Evolutionary conservation across 257 asterid species (phyloP).

Genomic region (Plantago elongata): DNA sequence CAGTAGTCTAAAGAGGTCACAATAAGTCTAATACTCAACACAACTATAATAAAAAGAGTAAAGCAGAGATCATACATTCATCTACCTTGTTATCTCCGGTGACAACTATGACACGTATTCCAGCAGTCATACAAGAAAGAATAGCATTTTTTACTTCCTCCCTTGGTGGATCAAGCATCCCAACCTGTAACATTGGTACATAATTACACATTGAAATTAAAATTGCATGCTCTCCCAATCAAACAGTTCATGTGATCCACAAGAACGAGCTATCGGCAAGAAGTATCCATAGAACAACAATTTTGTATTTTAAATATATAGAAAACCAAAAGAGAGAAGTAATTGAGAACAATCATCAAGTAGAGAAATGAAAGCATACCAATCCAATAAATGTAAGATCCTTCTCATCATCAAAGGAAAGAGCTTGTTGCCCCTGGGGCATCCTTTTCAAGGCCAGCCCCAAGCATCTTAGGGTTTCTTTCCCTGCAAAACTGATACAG

Average conservation of each 20-base stretch:
- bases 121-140: slow-evolving; percentile 96
- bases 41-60: slow-evolving; percentile 9
- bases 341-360: neutral
- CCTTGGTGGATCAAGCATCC: slow-evolving; percentile 99
- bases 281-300: slow-evolving; percentile 1
- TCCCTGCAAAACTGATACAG: slow-evolving; percentile 86
- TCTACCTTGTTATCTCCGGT: slow-evolving; percentile 98
- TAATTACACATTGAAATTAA: slow-evolving; percentile 7
- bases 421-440: slow-evolving; percentile 80
- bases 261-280: slow-evolving; percentile 11
- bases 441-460: slow-evolving; percentile 90
- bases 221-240: too few relatives aligned
- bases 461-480: slow-evolving; percentile 90
- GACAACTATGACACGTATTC: slow-evolving; percentile 96
- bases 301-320: neutral
- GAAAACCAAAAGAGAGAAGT: slow-evolving; percentile 1
- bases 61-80: slow-evolving; percentile 11
- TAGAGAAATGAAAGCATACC: slow-evolving; percentile 83
- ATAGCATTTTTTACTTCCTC: slow-evolving; percentile 93
- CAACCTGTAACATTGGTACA: slow-evolving; percentile 51
- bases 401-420: slow-evolving; percentile 80
- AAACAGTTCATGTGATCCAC: slow-evolving; percentile 8
- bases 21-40: slow-evolving; percentile 16
- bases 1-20: slow-evolving; percentile 54
- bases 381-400: slow-evolving; percentile 99